Percentiles rank a stretch among this genome's conserved stretches.
Conservation (phyloP, 495 filamentous ascomycete species). For the Melanomma pulvis-pyrius region DNA sequence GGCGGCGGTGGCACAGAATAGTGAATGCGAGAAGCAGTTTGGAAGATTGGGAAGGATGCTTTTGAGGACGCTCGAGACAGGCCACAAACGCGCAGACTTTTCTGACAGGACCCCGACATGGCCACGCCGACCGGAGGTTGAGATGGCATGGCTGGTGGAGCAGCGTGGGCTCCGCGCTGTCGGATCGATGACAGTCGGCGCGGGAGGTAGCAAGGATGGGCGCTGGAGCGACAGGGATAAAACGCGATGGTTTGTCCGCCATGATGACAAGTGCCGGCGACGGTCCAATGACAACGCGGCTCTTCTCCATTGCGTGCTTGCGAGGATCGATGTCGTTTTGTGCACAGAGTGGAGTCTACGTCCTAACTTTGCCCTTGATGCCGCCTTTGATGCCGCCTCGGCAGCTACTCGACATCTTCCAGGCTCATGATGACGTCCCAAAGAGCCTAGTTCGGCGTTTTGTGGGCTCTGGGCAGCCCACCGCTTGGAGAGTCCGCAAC, state of each 20-base stretch:
- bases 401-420: neutral
- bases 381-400: neutral
- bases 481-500: neutral
- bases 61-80: neutral
- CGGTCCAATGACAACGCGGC: slow-evolving; percentile 7
- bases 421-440: neutral
- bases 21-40: neutral
- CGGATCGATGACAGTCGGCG: slow-evolving; percentile 2
- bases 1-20: neutral
- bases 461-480: too few relatives aligned
- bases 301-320: slow-evolving; percentile 34
- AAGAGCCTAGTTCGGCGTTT: too few relatives aligned
- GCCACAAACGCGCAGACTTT: neutral
- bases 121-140: neutral
- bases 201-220: slow-evolving; percentile 4
- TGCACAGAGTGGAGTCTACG: neutral
- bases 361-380: neutral
- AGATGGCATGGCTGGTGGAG: neutral
- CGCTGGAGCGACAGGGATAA: slow-evolving; percentile 34
- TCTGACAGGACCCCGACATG: neutral
- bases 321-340: slow-evolving; percentile 28
- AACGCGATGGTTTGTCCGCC: neutral
- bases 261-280: neutral
- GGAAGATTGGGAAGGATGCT: neutral
- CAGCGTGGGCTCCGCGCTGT: slow-evolving; percentile 8